Evolutionary conservation across 2,329 filamentous ascomycete genomes (phyloP), one percentile per base, ranked within the genome.

Genomic region (Botrytis paeoniae): DNA sequence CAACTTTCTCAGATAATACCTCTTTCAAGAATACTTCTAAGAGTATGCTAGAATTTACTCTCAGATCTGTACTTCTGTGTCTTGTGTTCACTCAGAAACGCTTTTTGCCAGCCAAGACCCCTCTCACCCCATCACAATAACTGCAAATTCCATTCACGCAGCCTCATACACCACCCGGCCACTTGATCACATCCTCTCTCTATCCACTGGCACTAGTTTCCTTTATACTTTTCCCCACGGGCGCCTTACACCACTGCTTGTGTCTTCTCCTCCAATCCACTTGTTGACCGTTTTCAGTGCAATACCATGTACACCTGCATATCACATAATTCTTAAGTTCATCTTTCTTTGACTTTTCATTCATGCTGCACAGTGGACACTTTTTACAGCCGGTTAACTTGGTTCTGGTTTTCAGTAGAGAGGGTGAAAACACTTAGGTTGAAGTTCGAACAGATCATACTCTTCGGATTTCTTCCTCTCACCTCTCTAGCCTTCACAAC

Each of bases 241-340:
- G 68, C 14, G 1, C 5, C 25, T 51, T 70, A 48, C 68, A 70
- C 68, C 39, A 70, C 16, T 20, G 37, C 57, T 39, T 70, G 37
- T 70, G 57, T 62, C 68, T 70, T 1, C 9, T 12, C 45, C 18
- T 70, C 68, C 68, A 70, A 70, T 70, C 57, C 16, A 14, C 16
- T 45, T 37, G 37, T 32, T 70, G 68, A 29, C 68, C 62, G 3
- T 39, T 2, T 8, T 3, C 16, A 22, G 4, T 37, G 5, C 69
- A 70, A 62, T 70, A 70, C 57, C 41, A 70, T n/a, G 25, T 35
- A 61, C n/a, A 48, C 29, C 5, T 45, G 18, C 57, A 70, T 62
- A 18, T 62, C 7, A 7, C 25, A 62, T 59, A 70, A 6, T 62
- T 37, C n/a, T 39, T 70, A 12, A 70, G 57, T 14, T 51, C 32